Conservation (phyloP, 148 eudicot genomes). For the Rhododendron henanense region DNA sequence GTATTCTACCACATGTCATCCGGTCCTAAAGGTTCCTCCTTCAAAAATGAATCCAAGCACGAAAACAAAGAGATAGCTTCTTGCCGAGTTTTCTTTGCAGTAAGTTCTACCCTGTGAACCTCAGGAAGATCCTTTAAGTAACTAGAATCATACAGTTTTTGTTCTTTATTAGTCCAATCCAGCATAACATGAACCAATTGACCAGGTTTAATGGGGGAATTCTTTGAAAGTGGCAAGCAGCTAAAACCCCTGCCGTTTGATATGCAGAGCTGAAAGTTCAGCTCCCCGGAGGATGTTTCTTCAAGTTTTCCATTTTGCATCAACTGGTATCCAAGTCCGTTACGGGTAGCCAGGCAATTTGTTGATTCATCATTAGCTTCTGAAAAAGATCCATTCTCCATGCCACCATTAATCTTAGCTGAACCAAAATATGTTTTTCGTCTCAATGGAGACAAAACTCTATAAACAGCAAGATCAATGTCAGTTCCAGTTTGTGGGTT, state of each 20-base stretch:
- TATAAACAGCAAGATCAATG: conserved; percentile 50
- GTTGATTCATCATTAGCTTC: conserved; percentile 32
- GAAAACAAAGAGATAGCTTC: conserved; percentile 85
- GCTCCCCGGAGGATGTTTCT: conserved; percentile 27
- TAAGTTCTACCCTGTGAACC: conserved; percentile 65
- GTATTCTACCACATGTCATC: conserved; percentile 94
- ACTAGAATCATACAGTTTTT: conserved; percentile 58
- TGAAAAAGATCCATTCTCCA: conserved; percentile 39
- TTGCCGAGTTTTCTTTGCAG: conserved; percentile 82
- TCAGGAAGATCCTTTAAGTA: conserved; percentile 83
- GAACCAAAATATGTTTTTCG: conserved; percentile 37
- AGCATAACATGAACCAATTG: conserved; percentile 39
- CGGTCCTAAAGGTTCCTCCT: conserved; percentile 97
- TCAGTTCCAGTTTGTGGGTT: conserved; percentile 52
- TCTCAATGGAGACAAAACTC: conserved; percentile 58
- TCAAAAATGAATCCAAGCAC: conserved; percentile 88
- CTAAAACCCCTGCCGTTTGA: conserved; percentile 53
- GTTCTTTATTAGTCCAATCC: conserved; percentile 60
- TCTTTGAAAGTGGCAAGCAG: conserved; percentile 48
- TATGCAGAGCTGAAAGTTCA: conserved; percentile 44
- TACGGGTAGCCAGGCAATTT: conserved; percentile 10
- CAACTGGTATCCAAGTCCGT: conserved; percentile 21
- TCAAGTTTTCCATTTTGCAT: conserved; percentile 25
- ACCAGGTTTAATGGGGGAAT: conserved; percentile 41
- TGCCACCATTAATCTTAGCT: conserved; percentile 16